phyloP scores from a whole-genome alignment of 352 stramenopile species.

The Lagenidium sp. region DNA sequence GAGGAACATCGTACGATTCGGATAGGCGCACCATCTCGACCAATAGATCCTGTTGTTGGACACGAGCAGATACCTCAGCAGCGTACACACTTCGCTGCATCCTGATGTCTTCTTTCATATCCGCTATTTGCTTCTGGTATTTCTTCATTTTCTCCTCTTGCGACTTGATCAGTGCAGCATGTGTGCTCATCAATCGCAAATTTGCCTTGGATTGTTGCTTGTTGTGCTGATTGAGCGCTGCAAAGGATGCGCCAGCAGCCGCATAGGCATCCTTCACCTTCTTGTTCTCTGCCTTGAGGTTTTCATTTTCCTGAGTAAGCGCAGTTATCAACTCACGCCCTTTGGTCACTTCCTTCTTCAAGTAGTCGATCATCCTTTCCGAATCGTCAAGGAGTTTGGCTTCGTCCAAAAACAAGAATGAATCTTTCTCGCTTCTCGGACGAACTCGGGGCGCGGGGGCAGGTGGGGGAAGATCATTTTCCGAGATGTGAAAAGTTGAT shows the following conservation, averaged over 20 bases:
- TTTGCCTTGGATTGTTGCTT: slow-evolving; percentile 92
- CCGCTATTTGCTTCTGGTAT: slow-evolving; percentile 77
- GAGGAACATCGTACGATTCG: slow-evolving; percentile 39
- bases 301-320: slow-evolving; percentile 68
- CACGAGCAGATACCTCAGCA: slow-evolving; percentile 60
- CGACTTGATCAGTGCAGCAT: slow-evolving; percentile 78
- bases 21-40: slow-evolving; percentile 41
- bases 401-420: slow-evolving; percentile 15
- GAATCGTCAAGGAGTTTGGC: slow-evolving; percentile 74
- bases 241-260: slow-evolving; percentile 87
- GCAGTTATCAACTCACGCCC: slow-evolving; percentile 54
- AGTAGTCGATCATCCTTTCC: slow-evolving; percentile 78
- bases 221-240: slow-evolving; percentile 90
- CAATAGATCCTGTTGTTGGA: slow-evolving; percentile 41
- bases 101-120: slow-evolving; percentile 75
- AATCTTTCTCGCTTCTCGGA: slow-evolving; percentile 25
- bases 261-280: slow-evolving; percentile 92
- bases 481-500: slow-evolving; percentile 31
- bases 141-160: slow-evolving; percentile 89
- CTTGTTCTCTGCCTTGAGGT: slow-evolving; percentile 82
- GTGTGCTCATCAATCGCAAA: slow-evolving; percentile 82
- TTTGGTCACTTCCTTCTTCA: slow-evolving; percentile 75
- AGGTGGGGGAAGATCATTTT: slow-evolving; percentile 28
- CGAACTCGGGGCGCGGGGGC: background rate
- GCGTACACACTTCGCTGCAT: slow-evolving; percentile 78